Conservation (phyloP, 2,329 filamentous ascomycete species). For the Pyrenochaeta sp. region DNA sequence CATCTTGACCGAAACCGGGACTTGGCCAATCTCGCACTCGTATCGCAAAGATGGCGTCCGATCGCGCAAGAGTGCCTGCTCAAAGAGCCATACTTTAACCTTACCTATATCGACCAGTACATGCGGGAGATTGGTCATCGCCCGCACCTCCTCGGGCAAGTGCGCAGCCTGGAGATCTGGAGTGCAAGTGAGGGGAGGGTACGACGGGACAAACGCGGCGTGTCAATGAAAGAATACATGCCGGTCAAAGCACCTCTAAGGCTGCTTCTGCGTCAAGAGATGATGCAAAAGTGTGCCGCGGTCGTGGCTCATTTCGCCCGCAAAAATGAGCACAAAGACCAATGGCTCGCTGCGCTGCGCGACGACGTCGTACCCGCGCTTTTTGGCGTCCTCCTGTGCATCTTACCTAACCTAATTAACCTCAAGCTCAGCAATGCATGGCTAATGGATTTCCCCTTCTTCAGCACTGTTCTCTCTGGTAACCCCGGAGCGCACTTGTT, state of each 20-base stretch:
- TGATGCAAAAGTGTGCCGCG: slow-evolving; percentile 7
- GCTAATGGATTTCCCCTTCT: slow-evolving; percentile 28
- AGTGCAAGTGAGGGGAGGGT: slow-evolving; percentile 15
- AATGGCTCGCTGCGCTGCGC: slow-evolving; percentile 8
- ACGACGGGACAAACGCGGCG: neutral
- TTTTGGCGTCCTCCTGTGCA: slow-evolving; percentile 15
- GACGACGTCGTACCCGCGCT: slow-evolving; percentile 17
- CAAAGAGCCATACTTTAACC: slow-evolving; percentile 22
- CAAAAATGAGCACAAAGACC: neutral
- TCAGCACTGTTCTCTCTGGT: slow-evolving; percentile 5
- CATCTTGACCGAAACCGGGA: slow-evolving; percentile 16
- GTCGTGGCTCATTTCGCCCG: slow-evolving; percentile 5
- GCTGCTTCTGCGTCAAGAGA: neutral
- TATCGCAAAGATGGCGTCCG: slow-evolving; percentile 15
- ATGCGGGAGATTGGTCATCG: slow-evolving; percentile 17
- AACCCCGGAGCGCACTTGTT: neutral
- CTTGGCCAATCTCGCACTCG: slow-evolving; percentile 22
- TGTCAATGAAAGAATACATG: neutral
- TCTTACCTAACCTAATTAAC: slow-evolving; percentile 18
- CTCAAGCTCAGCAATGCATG: slow-evolving; percentile 16
- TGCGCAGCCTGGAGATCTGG: slow-evolving; percentile 23
- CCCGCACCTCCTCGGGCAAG: slow-evolving; percentile 8
- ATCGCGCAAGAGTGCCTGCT: slow-evolving; percentile 29
- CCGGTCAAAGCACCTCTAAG: neutral
- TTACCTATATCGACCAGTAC: slow-evolving; percentile 22